A percentile compares a stretch with the other conserved stretches of the same genome.
Evolutionary conservation across 2,329 filamentous ascomycete genomes (phyloP).

Genomic region (Ophiostoma tasmaniense): DNA sequence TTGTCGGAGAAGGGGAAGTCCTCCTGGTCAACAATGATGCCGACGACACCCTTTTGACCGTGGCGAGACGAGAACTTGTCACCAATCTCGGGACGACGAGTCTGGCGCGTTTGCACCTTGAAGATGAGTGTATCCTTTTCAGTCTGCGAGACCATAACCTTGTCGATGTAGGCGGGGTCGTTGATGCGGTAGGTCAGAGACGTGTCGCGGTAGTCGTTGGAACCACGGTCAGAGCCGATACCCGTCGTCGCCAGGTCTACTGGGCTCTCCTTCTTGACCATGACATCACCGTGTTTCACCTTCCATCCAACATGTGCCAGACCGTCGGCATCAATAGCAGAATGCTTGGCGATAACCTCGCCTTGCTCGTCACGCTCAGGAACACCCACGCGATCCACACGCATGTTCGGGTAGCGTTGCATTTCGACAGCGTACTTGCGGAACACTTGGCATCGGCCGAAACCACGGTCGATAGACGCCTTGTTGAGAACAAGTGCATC

Average conservation of each 20-base stretch:
- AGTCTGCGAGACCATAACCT: constrained; percentile 86
- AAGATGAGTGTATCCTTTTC: constrained; percentile 79
- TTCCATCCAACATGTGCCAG: constrained; percentile 78
- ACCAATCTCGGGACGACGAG: constrained; percentile 83
- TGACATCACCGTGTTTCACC: constrained; percentile 70
- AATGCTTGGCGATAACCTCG: constrained; percentile 57
- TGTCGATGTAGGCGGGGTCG: constrained; percentile 86
- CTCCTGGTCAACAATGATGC: constrained; percentile 91
- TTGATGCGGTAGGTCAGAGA: constrained; percentile 72
- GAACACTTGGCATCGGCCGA: constrained; percentile 96
- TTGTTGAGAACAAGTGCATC: constrained; percentile 96
- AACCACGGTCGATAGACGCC: constrained; percentile 87
- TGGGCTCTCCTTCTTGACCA: constrained; percentile 83
- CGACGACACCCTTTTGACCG: constrained; percentile 95
- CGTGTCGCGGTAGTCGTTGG: constrained; percentile 57
- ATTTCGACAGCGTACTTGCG: constrained; percentile 83
- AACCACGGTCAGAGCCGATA: constrained; percentile 57
- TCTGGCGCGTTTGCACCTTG: constrained; percentile 95
- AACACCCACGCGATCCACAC: constrained; percentile 55
- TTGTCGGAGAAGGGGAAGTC: constrained; percentile 93
- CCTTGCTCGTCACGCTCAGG: constrained; percentile 53
- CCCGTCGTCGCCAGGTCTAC: constrained; percentile 66
- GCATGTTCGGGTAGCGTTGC: constrained; percentile 82
- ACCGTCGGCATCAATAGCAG: constrained; percentile 73
- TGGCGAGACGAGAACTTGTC: constrained; percentile 99